Evolutionary conservation across 2,329 filamentous ascomycete species (phyloP).

Genomic region (Botryosphaeria agaves): DNA sequence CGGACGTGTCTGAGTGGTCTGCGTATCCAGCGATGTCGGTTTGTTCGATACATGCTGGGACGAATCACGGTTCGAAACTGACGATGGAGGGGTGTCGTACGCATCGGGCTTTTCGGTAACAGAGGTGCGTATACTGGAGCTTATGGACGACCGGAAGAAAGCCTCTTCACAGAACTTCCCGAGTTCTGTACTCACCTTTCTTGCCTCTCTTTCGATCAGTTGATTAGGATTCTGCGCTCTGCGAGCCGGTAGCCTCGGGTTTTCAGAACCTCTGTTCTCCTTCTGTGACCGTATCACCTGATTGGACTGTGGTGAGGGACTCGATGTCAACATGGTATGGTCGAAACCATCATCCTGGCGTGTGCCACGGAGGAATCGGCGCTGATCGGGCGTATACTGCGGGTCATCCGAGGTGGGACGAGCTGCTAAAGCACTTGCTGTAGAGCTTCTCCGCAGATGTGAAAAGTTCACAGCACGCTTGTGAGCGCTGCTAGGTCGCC

Average conservation of each 20-base stretch:
- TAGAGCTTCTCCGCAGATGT: conserved; percentile 31
- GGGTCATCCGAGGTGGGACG: conserved; percentile 6
- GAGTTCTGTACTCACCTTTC: conserved; percentile 69
- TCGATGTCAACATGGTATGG: too few relatives aligned
- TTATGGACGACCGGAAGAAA: conserved; percentile 53
- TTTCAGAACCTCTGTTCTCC: conserved; percentile 11
- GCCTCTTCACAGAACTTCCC: conserved; percentile 85
- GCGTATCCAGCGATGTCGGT: not conserved
- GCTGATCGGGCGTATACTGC: conserved; percentile 14
- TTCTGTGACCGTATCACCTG: conserved; percentile 16
- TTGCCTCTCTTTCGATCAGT: conserved; percentile 57
- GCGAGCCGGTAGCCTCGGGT: conserved; percentile 15
- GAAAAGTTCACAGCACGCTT: conserved; percentile 47
- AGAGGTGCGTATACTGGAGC: conserved; percentile 31
- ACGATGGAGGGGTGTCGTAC: conserved; percentile 35
- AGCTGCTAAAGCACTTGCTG: conserved; percentile 19
- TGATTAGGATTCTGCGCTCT: conserved; percentile 29
- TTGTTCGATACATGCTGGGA: conserved; percentile 4
- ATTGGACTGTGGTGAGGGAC: conserved; percentile 12
- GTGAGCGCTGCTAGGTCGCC: conserved; percentile 32
- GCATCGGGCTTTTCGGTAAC: conserved; percentile 20
- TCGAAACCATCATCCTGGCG: too few relatives aligned
- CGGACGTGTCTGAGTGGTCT: conserved; percentile 19
- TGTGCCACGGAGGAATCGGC: too few relatives aligned
- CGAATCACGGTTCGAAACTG: conserved; percentile 23